Conservation (phyloP, 2,329 filamentous ascomycete species). For the Gliomastix tumulicola region DNA sequence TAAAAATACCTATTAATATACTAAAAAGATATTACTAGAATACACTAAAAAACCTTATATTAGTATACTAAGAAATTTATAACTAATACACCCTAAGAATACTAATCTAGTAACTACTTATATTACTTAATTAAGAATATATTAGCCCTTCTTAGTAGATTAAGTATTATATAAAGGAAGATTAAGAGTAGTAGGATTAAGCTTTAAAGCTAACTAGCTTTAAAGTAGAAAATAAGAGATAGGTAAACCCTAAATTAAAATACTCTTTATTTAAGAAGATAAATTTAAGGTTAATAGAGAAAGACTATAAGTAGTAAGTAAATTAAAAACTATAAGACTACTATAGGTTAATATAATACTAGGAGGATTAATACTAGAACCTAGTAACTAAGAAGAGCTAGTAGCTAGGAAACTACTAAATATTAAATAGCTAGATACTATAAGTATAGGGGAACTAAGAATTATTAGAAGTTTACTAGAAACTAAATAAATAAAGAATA, state of each 20-base stretch:
- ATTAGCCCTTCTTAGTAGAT: not conserved
- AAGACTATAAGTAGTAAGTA: too few species aligned
- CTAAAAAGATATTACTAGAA: not conserved
- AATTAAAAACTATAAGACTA: not conserved
- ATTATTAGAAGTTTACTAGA: too few species aligned
- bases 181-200: conserved; percentile 1
- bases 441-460: too few species aligned
- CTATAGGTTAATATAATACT: not conserved
- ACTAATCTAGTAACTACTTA: not conserved
- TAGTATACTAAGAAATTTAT: not conserved
- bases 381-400: too few species aligned
- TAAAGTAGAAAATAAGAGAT: not conserved
- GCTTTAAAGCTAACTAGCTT: not conserved
- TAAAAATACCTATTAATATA: not conserved
- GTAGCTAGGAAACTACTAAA: too few species aligned
- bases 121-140: not conserved
- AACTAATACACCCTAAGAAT: not conserved
- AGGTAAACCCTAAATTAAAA: not conserved
- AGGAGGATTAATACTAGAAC: too few species aligned
- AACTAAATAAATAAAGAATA: too few species aligned
- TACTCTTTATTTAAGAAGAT: too few species aligned
- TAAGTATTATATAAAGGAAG: not conserved
- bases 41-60: not conserved
- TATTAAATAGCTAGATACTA: too few species aligned
- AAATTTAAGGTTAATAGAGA: too few species aligned